Percentiles rank a stretch among this genome's conserved stretches.
These are phyloP conservation scores for Pseudogymnoascus sp. DNA, from an alignment of 2,329 filamentous ascomycete genomes.

Conservation along the genomic window DNA sequence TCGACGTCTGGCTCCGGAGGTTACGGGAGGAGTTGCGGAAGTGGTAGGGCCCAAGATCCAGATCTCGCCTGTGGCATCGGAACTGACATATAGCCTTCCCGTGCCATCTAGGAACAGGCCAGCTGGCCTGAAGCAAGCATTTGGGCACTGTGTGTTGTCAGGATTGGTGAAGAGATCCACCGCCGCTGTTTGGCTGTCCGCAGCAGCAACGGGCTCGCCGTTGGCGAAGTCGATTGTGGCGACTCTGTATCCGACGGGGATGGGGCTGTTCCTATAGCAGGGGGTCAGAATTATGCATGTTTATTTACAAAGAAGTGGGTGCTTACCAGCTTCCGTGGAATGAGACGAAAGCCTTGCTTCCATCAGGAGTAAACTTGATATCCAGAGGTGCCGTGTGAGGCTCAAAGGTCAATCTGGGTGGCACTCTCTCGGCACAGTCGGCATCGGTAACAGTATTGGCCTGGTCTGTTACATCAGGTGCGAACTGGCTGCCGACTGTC, in stretches of 20 bases:
- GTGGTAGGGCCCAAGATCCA: constrained; percentile 41
- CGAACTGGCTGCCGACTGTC: constrained; percentile 44
- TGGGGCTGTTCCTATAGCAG: constrained; percentile 18
- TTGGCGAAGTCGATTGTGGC: constrained; percentile 34
- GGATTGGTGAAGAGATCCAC: constrained; percentile 48
- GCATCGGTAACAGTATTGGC: constrained; percentile 37
- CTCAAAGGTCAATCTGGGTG: constrained; percentile 52
- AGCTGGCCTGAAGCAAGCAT: constrained; percentile 54
- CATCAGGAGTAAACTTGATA: constrained; percentile 55
- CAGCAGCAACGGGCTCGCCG: constrained; percentile 35
- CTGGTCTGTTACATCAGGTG: constrained; percentile 27
- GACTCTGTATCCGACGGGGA: constrained; percentile 41
- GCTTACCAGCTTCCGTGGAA: constrained; percentile 65
- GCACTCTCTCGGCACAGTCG: constrained; percentile 37
- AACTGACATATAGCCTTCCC: constrained; percentile 55
- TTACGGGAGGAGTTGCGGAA: constrained; percentile 6
- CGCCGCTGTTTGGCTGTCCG: constrained; percentile 40
- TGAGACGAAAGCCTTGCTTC: constrained; percentile 55
- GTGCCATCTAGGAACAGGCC: constrained; percentile 47
- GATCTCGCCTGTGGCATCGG: constrained; percentile 59
- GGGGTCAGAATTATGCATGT: constrained; percentile 18
- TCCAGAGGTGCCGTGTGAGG: constrained; percentile 67
- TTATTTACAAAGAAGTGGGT: neutral
- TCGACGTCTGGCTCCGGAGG: neutral
- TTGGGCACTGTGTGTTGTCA: constrained; percentile 45